Percentiles rank a stretch among this genome's conserved stretches.
Evolutionary conservation across 495 filamentous ascomycete species (phyloP).

Genomic region (Durotheca rogersii): DNA sequence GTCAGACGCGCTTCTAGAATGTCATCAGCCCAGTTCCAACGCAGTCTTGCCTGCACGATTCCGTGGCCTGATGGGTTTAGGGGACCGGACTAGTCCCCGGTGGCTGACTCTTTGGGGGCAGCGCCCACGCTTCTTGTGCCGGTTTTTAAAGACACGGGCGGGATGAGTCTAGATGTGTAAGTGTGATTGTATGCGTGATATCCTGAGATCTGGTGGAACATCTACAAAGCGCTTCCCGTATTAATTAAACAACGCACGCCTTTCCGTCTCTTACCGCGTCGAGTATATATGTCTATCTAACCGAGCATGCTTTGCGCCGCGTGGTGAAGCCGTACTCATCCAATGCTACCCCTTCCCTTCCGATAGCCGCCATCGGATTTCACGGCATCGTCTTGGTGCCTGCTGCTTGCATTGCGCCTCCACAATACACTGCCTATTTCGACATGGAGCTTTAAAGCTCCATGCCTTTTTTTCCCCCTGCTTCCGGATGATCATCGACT

Average conservation of each 20-base stretch:
- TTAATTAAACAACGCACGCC: constrained; percentile 20
- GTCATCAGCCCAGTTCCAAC: too few relatives aligned
- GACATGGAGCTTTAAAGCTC: constrained; percentile 5
- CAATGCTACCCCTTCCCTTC: constrained; percentile 1
- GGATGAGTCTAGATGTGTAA: too few relatives aligned
- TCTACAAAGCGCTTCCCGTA: constrained; percentile 16
- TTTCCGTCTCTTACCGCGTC: not conserved
- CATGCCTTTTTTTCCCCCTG: not conserved
- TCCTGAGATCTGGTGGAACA: constrained; percentile 6
- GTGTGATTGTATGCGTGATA: too few relatives aligned
- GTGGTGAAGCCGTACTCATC: constrained; percentile 7
- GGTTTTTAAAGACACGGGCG: too few relatives aligned
- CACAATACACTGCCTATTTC: constrained; percentile 3
- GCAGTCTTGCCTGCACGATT: too few relatives aligned
- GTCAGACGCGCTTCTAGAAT: too few relatives aligned
- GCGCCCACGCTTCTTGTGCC: too few relatives aligned
- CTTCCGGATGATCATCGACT: constrained; percentile 11
- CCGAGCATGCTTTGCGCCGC: not conserved
- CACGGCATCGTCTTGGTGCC: constrained; percentile 9
- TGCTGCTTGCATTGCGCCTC: not conserved
- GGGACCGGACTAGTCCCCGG: too few relatives aligned
- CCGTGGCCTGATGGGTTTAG: too few relatives aligned
- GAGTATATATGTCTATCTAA: constrained; percentile 7
- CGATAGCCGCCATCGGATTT: constrained; percentile 4
- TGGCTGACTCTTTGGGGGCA: too few relatives aligned